These are phyloP conservation scores for Salix udensis DNA, from an alignment of 345 rosid species.

Conservation along the genomic window DNA sequence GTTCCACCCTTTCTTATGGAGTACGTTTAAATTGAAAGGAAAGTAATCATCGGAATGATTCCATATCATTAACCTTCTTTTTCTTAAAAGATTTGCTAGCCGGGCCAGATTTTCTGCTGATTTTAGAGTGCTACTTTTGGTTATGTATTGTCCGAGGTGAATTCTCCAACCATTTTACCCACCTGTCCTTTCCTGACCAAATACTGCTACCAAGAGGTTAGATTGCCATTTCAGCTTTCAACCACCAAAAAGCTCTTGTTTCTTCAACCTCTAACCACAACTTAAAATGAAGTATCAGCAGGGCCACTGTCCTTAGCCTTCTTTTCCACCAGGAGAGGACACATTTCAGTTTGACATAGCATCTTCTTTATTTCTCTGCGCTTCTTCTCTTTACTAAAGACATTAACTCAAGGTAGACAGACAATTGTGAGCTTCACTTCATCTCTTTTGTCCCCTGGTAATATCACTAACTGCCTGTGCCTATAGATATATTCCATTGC, in stretches of 20 bases:
- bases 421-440: conserved; percentile 9
- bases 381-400: neutral
- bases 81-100: conserved; percentile 4
- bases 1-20: neutral
- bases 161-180: neutral
- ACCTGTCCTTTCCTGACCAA: neutral
- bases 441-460: neutral
- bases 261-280: conserved; percentile 5
- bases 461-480: neutral
- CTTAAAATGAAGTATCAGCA: conserved; percentile 6
- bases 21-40: conserved; percentile 12
- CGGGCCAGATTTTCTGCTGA: neutral
- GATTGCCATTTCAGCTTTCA: conserved; percentile 26
- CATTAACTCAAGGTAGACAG: conserved; percentile 6
- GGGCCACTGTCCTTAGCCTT: conserved; percentile 23
- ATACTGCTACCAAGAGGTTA: neutral
- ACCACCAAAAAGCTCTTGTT: conserved; percentile 21
- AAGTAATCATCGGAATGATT: conserved; percentile 13
- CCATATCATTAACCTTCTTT: neutral
- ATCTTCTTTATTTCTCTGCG: neutral
- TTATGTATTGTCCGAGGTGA: neutral
- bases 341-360: conserved; percentile 12
- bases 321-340: neutral
- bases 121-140: conserved; percentile 1
- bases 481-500: neutral